Base-by-base conservation (phyloP, 192 early-diverging fungal species). In the Dispira simplex region DNA sequence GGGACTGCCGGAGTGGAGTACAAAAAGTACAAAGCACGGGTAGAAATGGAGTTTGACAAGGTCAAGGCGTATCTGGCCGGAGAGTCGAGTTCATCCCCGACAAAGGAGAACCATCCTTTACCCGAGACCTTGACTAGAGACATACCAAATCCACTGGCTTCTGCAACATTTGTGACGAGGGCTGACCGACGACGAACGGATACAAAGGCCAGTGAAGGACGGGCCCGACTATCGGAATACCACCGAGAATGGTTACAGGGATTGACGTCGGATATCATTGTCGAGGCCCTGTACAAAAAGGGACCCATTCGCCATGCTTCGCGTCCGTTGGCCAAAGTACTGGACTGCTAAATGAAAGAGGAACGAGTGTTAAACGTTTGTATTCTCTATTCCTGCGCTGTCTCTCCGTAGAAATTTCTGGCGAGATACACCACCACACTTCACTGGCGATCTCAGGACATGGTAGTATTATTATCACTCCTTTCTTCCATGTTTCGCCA, bases 291-390 rank as follows among this genome's bases (percentile, higher is more conserved):
- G 14, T 62, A 62, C 32, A 8, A 25, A 4, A 62, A 62, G 23
- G 59, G 59, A 21, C 59, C 59, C 8, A 62, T 62, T 21, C 59
- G 59, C 43, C 59, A 62, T 39, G 59, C 59, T n/a, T 62, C 59
- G 0, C 23, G 28, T 23, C 59, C 59, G 4, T 39, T 62, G 26
- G 59, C 59, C n/a, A 32, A 14, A 44, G 59, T 62, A 18, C 45
- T 62, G 59, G 39, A 62, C 44, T 62, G 59, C 44, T 62, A 62
- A 45, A 11, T 25, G 26, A 8, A 10, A 18, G 11, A 54, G 11
- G 8, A 12, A 8, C 52, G 46, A 18, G 46, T n/a, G n/a, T n/a
- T n/a, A n/a, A 39, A 6, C 32, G 6, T 39, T 1, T 1, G 32
- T 39, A 39, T 39, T 39, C 32, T 1, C 32, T 6, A 39, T 39